Evolutionary conservation across 2,329 filamentous ascomycete species (phyloP).

Genomic region (Curvularia verruculosa): DNA sequence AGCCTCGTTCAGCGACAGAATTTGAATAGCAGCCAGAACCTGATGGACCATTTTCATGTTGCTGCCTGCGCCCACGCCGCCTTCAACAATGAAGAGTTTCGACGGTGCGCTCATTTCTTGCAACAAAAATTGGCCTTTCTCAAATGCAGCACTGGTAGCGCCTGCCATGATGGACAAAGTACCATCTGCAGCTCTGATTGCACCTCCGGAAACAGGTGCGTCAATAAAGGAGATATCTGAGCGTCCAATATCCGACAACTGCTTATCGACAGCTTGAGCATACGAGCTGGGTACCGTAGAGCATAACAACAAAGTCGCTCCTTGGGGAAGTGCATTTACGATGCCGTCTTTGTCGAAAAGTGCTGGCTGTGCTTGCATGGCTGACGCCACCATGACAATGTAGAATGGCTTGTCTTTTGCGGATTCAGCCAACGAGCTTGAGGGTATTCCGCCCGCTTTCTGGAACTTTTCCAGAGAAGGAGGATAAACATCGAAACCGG

Average conservation of each 20-base stretch:
- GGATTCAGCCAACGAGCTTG: constrained; percentile 65
- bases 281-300: constrained; percentile 74
- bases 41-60: constrained; percentile 66
- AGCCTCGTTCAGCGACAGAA: constrained; percentile 61
- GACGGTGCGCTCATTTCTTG: constrained; percentile 65
- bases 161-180: constrained; percentile 79
- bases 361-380: constrained; percentile 69
- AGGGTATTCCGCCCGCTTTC: constrained; percentile 65
- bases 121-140: constrained; percentile 64
- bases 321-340: constrained; percentile 58
- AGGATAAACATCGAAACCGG: constrained; percentile 73
- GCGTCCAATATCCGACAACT: constrained; percentile 62
- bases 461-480: constrained; percentile 71
- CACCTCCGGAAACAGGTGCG: constrained; percentile 74
- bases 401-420: constrained; percentile 66
- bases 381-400: constrained; percentile 78
- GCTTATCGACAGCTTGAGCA: constrained; percentile 63
- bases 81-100: constrained; percentile 64
- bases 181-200: constrained; percentile 70
- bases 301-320: constrained; percentile 68
- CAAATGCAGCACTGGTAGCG: constrained; percentile 62
- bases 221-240: constrained; percentile 72
- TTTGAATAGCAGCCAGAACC: constrained; percentile 64
- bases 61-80: constrained; percentile 60
- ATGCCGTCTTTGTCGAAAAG: constrained; percentile 65